phyloP scores from a whole-genome alignment of 441 rosid species.

The Pelargonium myrrhifolium region DNA sequence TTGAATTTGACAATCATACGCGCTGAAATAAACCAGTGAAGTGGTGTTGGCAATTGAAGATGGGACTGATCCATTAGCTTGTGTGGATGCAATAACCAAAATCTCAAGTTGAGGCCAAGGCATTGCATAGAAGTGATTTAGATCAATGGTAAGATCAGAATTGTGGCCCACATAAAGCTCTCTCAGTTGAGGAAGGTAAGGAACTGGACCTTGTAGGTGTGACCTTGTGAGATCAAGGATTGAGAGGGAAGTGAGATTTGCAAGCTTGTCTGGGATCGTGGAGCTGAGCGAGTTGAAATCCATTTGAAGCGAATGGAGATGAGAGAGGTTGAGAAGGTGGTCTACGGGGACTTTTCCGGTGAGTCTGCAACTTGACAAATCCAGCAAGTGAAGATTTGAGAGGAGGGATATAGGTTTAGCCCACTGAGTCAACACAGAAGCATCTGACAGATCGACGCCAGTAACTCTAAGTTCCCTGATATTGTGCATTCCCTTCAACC shows the following conservation, averaged over 20 bases:
- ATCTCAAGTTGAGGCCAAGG: neutral
- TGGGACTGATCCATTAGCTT: slow-evolving; percentile 7
- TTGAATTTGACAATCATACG: slow-evolving; percentile 17
- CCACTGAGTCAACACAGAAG: neutral
- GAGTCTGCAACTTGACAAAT: neutral
- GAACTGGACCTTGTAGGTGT: slow-evolving; percentile 6
- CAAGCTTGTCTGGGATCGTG: neutral
- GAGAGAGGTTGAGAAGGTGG: slow-evolving; percentile 4
- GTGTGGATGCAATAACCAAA: slow-evolving; percentile 3
- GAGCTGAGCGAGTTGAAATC: slow-evolving; percentile 2
- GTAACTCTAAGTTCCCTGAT: neutral
- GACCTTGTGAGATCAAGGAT: slow-evolving; percentile 4
- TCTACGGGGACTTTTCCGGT: neutral
- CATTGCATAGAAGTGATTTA: neutral
- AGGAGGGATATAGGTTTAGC: slow-evolving; percentile 4
- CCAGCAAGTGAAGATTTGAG: neutral
- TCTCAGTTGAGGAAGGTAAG: slow-evolving; percentile 10
- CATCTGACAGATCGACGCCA: slow-evolving; percentile 13
- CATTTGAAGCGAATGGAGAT: slow-evolving; percentile 2
- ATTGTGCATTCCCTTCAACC: slow-evolving; percentile 8
- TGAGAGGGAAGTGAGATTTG: slow-evolving; percentile 9
- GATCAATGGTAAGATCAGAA: slow-evolving; percentile 1
- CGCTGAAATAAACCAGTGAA: slow-evolving; percentile 14
- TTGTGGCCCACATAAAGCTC: slow-evolving; percentile 6
- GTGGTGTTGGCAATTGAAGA: slow-evolving; percentile 14